Evolutionary conservation across 1,284 basidiomycete genomes (phyloP).

Genomic region (Cystobasidium sp.): DNA sequence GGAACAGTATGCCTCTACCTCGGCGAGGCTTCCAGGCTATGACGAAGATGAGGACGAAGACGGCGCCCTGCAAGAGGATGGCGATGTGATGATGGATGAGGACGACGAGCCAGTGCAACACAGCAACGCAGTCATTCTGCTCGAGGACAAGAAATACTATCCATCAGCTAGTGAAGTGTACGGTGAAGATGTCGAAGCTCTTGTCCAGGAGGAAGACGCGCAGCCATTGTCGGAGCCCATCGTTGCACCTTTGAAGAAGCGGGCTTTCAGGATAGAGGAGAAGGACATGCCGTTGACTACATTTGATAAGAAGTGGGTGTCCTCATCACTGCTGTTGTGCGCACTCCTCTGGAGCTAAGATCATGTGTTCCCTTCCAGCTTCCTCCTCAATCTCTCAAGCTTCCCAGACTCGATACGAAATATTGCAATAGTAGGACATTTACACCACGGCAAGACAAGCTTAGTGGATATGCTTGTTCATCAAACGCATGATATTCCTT

Average conservation of each 20-base stretch:
- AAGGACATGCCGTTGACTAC: constrained; percentile 89
- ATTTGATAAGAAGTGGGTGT: constrained; percentile 84
- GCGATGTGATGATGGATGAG: constrained; percentile 54
- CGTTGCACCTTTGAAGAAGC: constrained; percentile 88
- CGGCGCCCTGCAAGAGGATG: constrained; percentile 72
- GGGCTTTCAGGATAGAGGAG: constrained; percentile 83
- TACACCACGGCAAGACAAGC: constrained; percentile 97
- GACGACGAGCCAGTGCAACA: constrained; percentile 46
- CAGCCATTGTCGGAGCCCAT: constrained; percentile 95
- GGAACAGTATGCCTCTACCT: constrained; percentile 48
- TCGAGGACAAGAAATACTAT: constrained; percentile 99
- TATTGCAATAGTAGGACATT: constrained; percentile 89
- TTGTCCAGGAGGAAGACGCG: constrained; percentile 98
- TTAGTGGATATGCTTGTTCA: constrained; percentile 95
- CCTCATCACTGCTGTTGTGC: background rate
- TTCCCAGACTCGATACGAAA: constrained; percentile 96
- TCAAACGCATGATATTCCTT: constrained; percentile 92
- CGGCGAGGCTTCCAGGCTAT: constrained; percentile 58
- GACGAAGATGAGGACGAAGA: constrained; percentile 57
- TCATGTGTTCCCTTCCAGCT: constrained; percentile 62
- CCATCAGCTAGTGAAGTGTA: constrained; percentile 90
- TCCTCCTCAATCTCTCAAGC: constrained; percentile 85
- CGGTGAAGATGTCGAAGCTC: constrained; percentile 80
- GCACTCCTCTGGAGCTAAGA: background rate
- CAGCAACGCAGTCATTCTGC: constrained; percentile 43